Conservation (phyloP, 176 grass and related monocot genomes). For the Aegilops tauschii region DNA sequence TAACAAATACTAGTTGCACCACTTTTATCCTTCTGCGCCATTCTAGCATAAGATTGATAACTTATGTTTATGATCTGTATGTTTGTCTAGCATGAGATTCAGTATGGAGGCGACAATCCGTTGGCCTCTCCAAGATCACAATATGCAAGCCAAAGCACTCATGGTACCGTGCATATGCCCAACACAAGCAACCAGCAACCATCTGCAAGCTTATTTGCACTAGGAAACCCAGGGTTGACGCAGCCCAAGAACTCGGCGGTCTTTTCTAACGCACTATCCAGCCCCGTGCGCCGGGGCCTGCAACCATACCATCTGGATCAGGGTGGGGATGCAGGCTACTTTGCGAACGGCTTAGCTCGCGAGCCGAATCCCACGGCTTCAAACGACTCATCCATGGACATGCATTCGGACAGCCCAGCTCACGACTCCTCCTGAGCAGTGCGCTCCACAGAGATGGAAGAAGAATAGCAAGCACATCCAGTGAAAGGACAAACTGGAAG, state of each 20-base stretch:
- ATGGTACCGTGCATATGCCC: constrained; percentile 21
- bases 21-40: background rate
- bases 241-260: constrained; percentile 48
- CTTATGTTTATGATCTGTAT: constrained; percentile 2
- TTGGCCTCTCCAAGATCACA: constrained; percentile 53
- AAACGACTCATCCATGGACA: constrained; percentile 62
- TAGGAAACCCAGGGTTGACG: constrained; percentile 29
- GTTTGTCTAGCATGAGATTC: constrained; percentile 59
- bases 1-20: background rate
- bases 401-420: constrained; percentile 57
- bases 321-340: constrained; percentile 37
- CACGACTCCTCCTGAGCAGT: constrained; percentile 36
- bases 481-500: constrained; percentile 25
- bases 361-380: constrained; percentile 32
- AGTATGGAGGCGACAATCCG: constrained; percentile 54
- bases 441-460: background rate
- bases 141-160: constrained; percentile 37
- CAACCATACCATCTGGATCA: constrained; percentile 68
- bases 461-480: background rate
- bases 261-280: constrained; percentile 60
- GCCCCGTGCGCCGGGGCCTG: constrained; percentile 52
- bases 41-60: background rate
- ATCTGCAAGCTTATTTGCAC: constrained; percentile 11
- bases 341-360: constrained; percentile 13
- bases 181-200: constrained; percentile 45